Evolutionary conservation across 73 alveolate genomes (phyloP), one percentile per base, ranked within the genome.

Genomic region (Tetrahymena thermophila): DNA sequence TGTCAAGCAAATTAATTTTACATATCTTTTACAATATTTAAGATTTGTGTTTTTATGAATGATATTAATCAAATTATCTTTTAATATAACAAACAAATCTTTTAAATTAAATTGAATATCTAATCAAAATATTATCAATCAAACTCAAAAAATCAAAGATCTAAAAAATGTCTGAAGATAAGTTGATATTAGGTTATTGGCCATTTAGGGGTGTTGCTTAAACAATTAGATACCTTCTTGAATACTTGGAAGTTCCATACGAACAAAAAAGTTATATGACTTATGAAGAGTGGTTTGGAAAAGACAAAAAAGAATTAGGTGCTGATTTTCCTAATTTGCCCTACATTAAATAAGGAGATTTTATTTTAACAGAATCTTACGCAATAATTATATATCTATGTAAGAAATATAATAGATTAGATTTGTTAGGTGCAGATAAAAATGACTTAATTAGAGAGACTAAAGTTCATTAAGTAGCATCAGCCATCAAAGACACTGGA

Each of bases 141-240:
- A 11, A n/a, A 5, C 17, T 71, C 37, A 23, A 1, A 28, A 71
- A 11, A 71, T n/a, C 13, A n/a, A 7, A 71, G 31, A 40, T 19
- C 0, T 7, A 4, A 71, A 11, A 71, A 23, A 71, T 71, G 89
- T 71, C 89, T 71, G 42, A 71, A 94, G 38, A 94, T 25, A 94
- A 56, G 85, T 56, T 94, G 11, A 25, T 94, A 34, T 94, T 94
- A 84, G 96, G 94, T 16, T 94, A 94, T 84, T 94, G 96, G 96
- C 34, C 43, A 19, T 56, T 94, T 50, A 55, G 93, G 57, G 96
- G 94, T 11, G 10, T 37, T 11, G 94, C 94, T n/a, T 94, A 44
- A 34, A 28, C 43, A 9, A 85, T 94, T 1, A 94, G 96, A 94
- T 94, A n/a, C 94, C 85, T 44, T 9, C 84, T 94, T 37, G 96